A percentile compares a stretch with the other conserved stretches of the same genome.
Conservation (phyloP, 1,284 basidiomycete genomes). For the Ustilago esculenta region DNA sequence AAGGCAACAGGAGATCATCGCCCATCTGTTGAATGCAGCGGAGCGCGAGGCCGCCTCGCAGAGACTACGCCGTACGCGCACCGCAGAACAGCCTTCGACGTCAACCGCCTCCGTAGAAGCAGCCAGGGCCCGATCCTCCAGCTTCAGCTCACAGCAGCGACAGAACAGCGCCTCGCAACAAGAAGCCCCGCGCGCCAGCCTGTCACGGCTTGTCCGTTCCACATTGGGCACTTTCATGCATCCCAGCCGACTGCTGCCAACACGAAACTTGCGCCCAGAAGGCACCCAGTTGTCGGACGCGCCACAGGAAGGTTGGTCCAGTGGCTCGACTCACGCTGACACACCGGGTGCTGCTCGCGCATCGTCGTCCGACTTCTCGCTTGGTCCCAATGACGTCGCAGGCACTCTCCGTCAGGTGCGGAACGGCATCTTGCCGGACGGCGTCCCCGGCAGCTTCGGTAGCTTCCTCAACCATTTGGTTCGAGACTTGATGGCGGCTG, state of each 20-base stretch:
- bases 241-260: conserved; percentile 28
- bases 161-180: conserved; percentile 3
- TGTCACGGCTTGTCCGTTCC: conserved; percentile 31
- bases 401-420: conserved; percentile 49
- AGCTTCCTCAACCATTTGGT: conserved; percentile 57
- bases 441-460: conserved; percentile 57
- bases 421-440: conserved; percentile 45
- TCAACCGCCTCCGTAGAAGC: background rate
- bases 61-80: conserved; percentile 7
- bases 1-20: conserved; percentile 38
- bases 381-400: conserved; percentile 43
- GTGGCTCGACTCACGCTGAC: background rate
- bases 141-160: conserved; percentile 7
- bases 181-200: conserved; percentile 11
- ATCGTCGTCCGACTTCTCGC: conserved; percentile 23
- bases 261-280: conserved; percentile 5
- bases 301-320: conserved; percentile 6
- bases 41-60: conserved; percentile 29
- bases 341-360: background rate
- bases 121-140: conserved; percentile 5
- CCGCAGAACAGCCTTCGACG: conserved; percentile 7
- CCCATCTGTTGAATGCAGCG: conserved; percentile 28
- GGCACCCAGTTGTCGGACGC: background rate
- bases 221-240: conserved; percentile 28
- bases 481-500: conserved; percentile 53